Conservation (phyloP, 106 monocot species). For the Apostasia shenzhenica region DNA sequence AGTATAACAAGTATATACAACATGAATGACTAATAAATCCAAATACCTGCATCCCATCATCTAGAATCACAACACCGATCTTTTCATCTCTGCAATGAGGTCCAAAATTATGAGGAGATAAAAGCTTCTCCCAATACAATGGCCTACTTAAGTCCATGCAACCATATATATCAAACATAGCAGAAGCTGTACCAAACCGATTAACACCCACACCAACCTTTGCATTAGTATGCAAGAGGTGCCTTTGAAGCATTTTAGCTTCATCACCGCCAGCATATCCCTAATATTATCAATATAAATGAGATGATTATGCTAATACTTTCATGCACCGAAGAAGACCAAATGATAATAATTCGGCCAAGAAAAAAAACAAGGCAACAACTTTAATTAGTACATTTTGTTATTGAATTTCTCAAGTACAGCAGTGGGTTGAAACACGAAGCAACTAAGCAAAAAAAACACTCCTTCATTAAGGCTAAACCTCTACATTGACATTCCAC, state of each 20-base stretch:
- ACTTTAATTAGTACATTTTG: too few species aligned
- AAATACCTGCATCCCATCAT: slow-evolving; percentile 96
- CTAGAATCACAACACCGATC: slow-evolving; percentile 63
- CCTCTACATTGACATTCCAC: too few species aligned
- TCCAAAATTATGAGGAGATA: slow-evolving; percentile 13
- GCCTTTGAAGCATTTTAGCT: slow-evolving; percentile 66
- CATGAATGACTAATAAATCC: not conserved
- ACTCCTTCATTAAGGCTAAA: too few species aligned
- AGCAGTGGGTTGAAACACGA: too few species aligned
- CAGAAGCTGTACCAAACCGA: slow-evolving; percentile 42
- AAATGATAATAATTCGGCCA: not conserved
- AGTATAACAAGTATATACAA: too few species aligned
- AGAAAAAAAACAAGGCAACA: too few species aligned
- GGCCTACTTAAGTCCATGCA: slow-evolving; percentile 15
- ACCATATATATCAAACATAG: slow-evolving; percentile 48
- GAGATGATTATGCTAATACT: not conserved
- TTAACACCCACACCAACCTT: slow-evolving; percentile 74
- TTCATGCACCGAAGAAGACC: not conserved
- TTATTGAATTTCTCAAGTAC: too few species aligned
- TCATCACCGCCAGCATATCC: slow-evolving; percentile 91
- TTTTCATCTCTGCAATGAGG: slow-evolving; percentile 10
- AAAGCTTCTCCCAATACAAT: slow-evolving; percentile 2
- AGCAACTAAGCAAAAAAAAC: too few species aligned
- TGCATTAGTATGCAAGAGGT: slow-evolving; percentile 40
- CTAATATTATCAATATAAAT: slow-evolving; percentile 17